Evolutionary conservation across 2,329 filamentous ascomycete genomes (phyloP).

Genomic region (Endoconidiophora laricicola): DNA sequence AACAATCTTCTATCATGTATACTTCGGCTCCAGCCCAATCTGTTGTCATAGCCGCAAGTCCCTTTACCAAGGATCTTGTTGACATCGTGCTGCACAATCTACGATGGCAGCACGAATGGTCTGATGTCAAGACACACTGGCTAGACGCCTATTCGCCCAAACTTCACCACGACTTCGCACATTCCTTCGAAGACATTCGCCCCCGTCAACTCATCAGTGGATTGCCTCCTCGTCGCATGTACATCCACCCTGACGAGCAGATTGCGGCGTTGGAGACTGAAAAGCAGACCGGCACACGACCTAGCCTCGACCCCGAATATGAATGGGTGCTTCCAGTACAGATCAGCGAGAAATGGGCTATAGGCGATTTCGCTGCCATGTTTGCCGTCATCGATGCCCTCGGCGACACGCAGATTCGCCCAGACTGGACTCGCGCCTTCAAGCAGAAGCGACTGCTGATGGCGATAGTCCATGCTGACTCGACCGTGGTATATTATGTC

Average conservation of each 20-base stretch:
- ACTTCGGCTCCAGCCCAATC: neutral
- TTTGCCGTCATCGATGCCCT: slow-evolving; percentile 44
- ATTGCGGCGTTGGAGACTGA: slow-evolving; percentile 51
- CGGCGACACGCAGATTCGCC: slow-evolving; percentile 15
- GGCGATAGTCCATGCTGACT: slow-evolving; percentile 61
- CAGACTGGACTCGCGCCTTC: slow-evolving; percentile 27
- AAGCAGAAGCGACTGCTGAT: slow-evolving; percentile 54
- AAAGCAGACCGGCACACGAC: slow-evolving; percentile 27
- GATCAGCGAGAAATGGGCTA: slow-evolving; percentile 54
- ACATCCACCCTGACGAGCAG: slow-evolving; percentile 71
- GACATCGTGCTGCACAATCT: slow-evolving; percentile 51
- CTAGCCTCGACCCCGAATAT: slow-evolving; percentile 35
- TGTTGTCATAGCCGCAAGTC: slow-evolving; percentile 2
- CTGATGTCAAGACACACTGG: slow-evolving; percentile 37
- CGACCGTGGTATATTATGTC: slow-evolving; percentile 70
- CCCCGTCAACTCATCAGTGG: slow-evolving; percentile 51
- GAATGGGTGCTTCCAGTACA: slow-evolving; percentile 69
- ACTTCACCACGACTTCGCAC: slow-evolving; percentile 3
- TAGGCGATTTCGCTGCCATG: slow-evolving; percentile 47
- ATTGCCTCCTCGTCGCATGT: slow-evolving; percentile 54
- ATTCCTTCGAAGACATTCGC: neutral
- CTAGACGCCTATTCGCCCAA: slow-evolving; percentile 15
- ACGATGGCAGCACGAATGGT: slow-evolving; percentile 61
- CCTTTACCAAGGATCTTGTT: slow-evolving; percentile 17
- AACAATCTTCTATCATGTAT: slow-evolving; percentile 1